Base-by-base conservation (phyloP, 345 rosid genomes). In the Viola odorata region DNA sequence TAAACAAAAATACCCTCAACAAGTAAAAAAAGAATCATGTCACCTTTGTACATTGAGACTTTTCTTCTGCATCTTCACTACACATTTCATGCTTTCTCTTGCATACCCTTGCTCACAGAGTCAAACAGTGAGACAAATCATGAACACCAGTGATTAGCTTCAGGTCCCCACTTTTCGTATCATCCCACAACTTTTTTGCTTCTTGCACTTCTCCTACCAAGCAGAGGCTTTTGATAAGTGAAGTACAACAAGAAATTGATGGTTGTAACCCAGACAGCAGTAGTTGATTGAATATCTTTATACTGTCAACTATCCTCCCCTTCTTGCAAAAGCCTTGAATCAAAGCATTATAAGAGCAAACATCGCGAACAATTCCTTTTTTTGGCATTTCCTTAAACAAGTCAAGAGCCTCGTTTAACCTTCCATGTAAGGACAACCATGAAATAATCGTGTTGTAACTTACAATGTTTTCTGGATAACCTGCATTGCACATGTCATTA, bases 361-460 rank as follows among this genome's bases (percentile, higher is more conserved):
- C 54, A 38, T 85, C 77, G 5, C 67, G 73, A 64, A 10, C 64
- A 54, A 83, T 66, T 49, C 95, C 91, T 63, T 57, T 87, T 36
- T 42, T 73, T 47, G 74, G 53, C 96, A 85, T 85, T 57, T 69
- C 78, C 64, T 81, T 59, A 63, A 82, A 85, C 68, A 87, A 50
- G 55, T 47, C 60, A 45, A 70, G 47, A 36, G 88, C 96, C 76
- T 80, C 77, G 6, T 74, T 72, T 10, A 63, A 50, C 68, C 40
- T 73, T 32, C 81, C 80, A 23, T 50, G 54, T 6, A 64, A 64
- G 67, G 82, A 79, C 39, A 82, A 73, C 67, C 84, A 84, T 0
- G 65, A 48, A 50, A 89, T 87, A 80, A 85, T 38, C 8, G 66
- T 75, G 67, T 83, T 82, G 76, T 69, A 85, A 72, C 66, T 73